Base-by-base conservation (phyloP, 495 filamentous ascomycete species). In the Clohesyomyces aquaticus region DNA sequence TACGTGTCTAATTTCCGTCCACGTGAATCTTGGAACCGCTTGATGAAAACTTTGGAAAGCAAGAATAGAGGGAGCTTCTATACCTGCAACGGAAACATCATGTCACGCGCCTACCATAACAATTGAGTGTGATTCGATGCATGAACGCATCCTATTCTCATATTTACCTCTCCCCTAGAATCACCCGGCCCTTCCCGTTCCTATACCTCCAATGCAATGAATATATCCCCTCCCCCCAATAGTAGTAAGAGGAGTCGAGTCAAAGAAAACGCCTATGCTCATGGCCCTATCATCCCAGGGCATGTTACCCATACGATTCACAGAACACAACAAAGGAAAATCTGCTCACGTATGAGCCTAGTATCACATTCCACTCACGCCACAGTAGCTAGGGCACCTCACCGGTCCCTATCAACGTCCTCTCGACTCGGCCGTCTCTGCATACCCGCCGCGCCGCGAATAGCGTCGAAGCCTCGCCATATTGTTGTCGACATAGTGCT, bases 351-450 rank as follows among this genome's bases (percentile, higher is more conserved):
- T n/a, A n/a, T n/a, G n/a, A n/a, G n/a, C n/a, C n/a, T n/a, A n/a
- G n/a, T n/a, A n/a, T n/a, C n/a, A n/a, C 18, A 21, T 16, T 21
- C 27, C 52, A 48, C 23, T n/a, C 48, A 43, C 4, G n/a, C 43
- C 46, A 26, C 22, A 51, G 43, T 26, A 60, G 10, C 16, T 3
- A 14, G 12, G 18, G 22, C 1, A 45, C 8, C 32, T 62, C 47
- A 69, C 12, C 66, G 66, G 35, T 69, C 66, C 27, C 66, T 26
- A 38, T 69, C 66, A 16, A 65, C 29, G 12, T 64, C 61, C 8
- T 51, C 62, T 25, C 46, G 55, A 47, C 57, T 60, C 0, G 61
- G 25, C 35, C 66, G 45, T 22, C 66, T 46, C 25, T 60, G 56
- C 10, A 69, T 27, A n/a, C 66, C 66, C 12, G 59, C 42, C 0